Percentiles rank a stretch among this genome's conserved stretches.
Conservation (phyloP, 2,329 filamentous ascomycete species). For the Pseudocercospora pini-densiflorae region DNA sequence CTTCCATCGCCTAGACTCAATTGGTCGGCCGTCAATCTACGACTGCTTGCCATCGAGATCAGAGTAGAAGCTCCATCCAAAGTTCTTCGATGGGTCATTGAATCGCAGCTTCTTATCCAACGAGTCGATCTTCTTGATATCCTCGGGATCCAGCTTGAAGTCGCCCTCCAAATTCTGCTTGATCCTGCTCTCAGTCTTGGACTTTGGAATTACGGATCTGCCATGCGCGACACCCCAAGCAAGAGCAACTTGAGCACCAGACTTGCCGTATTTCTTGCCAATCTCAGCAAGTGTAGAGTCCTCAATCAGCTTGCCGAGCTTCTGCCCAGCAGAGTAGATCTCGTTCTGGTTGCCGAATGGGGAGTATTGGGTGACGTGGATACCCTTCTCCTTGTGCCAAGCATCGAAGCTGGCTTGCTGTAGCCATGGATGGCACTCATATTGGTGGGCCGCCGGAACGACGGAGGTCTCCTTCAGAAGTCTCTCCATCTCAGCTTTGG, state of each 20-base stretch:
- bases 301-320: constrained; percentile 57
- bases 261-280: constrained; percentile 58
- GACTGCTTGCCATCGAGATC: constrained; percentile 62
- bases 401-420: constrained; percentile 55
- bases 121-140: constrained; percentile 59
- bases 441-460: constrained; percentile 47
- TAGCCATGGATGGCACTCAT: constrained; percentile 60
- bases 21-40: neutral
- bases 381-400: constrained; percentile 55
- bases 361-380: constrained; percentile 61
- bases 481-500: constrained; percentile 52
- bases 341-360: constrained; percentile 61
- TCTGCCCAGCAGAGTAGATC: constrained; percentile 50
- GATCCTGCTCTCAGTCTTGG: constrained; percentile 47
- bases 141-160: constrained; percentile 63
- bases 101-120: constrained; percentile 67
- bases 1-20: neutral
- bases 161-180: constrained; percentile 48
- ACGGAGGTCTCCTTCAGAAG: constrained; percentile 47
- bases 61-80: constrained; percentile 62
- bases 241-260: constrained; percentile 56
- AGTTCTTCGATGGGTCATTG: constrained; percentile 61
- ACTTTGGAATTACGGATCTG: constrained; percentile 59
- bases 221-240: constrained; percentile 60
- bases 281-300: constrained; percentile 56